Conservation (phyloP, 2,329 filamentous ascomycete species). For the Magnaporthales sp. region DNA sequence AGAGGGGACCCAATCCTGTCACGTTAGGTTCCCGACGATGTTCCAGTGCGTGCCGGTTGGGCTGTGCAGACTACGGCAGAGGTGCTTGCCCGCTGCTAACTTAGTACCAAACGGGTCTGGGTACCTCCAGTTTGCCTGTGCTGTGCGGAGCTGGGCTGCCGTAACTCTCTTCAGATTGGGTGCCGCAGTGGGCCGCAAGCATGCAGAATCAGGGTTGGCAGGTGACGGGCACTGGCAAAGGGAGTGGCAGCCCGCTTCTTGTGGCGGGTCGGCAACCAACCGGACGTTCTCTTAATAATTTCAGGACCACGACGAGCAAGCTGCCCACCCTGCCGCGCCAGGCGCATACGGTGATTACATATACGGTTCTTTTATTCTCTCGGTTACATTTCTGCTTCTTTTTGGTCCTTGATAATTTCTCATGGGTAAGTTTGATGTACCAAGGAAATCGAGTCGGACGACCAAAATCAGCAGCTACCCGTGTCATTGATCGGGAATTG, state of each 20-base stretch:
- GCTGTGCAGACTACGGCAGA: background rate
- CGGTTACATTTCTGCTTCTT: background rate
- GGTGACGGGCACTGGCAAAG: conserved; percentile 6
- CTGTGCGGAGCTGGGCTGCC: background rate
- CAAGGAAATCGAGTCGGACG: background rate
- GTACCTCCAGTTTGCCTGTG: background rate
- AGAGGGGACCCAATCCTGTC: background rate
- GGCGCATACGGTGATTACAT: background rate
- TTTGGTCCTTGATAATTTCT: background rate
- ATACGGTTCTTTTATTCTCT: background rate
- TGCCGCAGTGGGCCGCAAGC: background rate
- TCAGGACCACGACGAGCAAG: background rate
- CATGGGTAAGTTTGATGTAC: background rate
- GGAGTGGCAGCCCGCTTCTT: background rate
- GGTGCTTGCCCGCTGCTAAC: background rate
- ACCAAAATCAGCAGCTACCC: background rate
- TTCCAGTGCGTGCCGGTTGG: background rate
- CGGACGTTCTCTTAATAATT: background rate
- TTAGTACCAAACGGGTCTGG: background rate
- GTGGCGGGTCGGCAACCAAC: background rate
- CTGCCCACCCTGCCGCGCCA: background rate
- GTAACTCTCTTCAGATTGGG: background rate
- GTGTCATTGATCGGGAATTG: background rate
- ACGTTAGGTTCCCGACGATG: background rate
- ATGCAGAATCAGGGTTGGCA: conserved; percentile 2